A percentile compares a stretch with the other conserved stretches of the same genome.
Evolutionary conservation across 208 protist genomes (phyloP).

Genomic region (Leishmania major): DNA sequence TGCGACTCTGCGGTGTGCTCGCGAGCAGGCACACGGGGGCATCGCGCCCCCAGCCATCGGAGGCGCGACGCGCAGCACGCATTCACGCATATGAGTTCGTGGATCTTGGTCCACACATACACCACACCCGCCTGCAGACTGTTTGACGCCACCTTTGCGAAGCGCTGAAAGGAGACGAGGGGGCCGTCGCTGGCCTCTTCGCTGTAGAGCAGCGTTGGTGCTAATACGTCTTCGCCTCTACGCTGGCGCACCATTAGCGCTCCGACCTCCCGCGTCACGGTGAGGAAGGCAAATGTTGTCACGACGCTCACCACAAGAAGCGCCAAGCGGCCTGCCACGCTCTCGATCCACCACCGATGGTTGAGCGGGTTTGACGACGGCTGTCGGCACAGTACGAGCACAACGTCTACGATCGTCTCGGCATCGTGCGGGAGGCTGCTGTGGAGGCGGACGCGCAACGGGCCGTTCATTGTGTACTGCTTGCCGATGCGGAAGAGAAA

Average conservation of each 20-base stretch:
- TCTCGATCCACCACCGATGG: constrained; percentile 32
- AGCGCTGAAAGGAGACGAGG: constrained; percentile 13
- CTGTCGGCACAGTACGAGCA: constrained; percentile 22
- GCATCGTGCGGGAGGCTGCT: constrained; percentile 31
- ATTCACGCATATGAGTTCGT: background rate
- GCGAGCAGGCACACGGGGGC: constrained; percentile 6
- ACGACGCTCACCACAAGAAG: constrained; percentile 14
- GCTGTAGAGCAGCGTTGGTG: constrained; percentile 13
- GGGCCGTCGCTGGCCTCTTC: constrained; percentile 9
- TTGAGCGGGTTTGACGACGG: constrained; percentile 22
- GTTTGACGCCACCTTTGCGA: constrained; percentile 6
- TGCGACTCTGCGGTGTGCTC: constrained; percentile 12
- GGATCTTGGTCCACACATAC: background rate
- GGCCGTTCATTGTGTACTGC: constrained; percentile 26
- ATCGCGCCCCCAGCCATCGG: constrained; percentile 12
- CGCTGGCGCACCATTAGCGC: constrained; percentile 12
- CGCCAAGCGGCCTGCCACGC: constrained; percentile 16
- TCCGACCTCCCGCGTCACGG: constrained; percentile 8
- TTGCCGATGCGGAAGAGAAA: constrained; percentile 29
- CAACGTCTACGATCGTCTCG: constrained; percentile 23
- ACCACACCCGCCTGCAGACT: background rate
- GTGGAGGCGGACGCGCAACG: constrained; percentile 18
- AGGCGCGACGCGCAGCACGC: background rate
- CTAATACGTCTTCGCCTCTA: background rate
- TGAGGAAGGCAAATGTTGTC: constrained; percentile 21